phyloP scores from a whole-genome alignment of 345 rosid species.

The Hirschfeldia incana region DNA sequence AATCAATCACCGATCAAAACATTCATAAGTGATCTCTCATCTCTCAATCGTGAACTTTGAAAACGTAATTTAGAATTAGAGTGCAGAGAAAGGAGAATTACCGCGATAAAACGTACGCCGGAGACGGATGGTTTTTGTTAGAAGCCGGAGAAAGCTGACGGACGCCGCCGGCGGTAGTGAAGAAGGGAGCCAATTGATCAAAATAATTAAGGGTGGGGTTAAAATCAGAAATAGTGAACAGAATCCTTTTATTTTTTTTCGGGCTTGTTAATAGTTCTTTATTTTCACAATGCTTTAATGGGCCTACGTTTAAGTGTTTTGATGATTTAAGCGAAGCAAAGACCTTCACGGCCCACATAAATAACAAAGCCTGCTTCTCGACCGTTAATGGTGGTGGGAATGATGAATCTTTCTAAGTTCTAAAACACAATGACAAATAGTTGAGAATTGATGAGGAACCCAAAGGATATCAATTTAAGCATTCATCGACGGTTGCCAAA shows the following conservation, averaged over 20 bases:
- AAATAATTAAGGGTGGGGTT: not conserved
- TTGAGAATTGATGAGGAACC: too few species aligned
- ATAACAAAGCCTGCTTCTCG: not conserved
- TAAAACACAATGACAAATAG: too few species aligned
- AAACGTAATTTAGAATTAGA: not conserved
- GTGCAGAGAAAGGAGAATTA: not conserved
- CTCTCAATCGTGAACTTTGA: not conserved
- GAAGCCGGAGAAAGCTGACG: slow-evolving; percentile 13
- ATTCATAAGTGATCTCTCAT: not conserved
- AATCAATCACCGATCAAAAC: not conserved
- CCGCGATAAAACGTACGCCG: not conserved
- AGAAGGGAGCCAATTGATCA: slow-evolving; percentile 19
- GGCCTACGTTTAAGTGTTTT: not conserved
- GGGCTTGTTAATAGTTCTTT: not conserved
- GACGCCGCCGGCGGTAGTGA: slow-evolving; percentile 40
- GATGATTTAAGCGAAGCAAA: not conserved
- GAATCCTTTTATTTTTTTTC: not conserved
- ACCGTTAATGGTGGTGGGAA: not conserved
- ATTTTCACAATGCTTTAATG: not conserved
- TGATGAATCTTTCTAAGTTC: too few species aligned
- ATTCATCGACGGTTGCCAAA: too few species aligned
- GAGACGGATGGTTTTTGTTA: slow-evolving; percentile 20
- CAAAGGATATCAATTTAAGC: too few species aligned
- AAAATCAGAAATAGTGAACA: not conserved
- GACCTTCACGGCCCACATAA: not conserved